Evolutionary conservation across 305 asterid genomes (phyloP).

Genomic region (Fraxinus dipetala): DNA sequence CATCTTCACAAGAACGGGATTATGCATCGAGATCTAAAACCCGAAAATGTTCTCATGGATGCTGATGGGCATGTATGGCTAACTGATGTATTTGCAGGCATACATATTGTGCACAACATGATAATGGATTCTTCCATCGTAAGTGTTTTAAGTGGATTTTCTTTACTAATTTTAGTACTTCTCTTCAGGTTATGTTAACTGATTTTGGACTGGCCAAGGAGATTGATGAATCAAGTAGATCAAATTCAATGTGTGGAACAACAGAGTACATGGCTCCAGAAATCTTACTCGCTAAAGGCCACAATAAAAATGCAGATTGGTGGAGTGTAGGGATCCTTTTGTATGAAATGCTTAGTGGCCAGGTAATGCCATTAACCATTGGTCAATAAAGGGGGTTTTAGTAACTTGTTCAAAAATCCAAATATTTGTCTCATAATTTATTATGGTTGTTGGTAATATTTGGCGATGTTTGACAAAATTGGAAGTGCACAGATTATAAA

Average conservation of each 20-base stretch:
- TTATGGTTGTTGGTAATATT: not conserved
- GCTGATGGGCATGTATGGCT: slow-evolving; percentile 81
- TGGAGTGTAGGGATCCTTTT: slow-evolving; percentile 89
- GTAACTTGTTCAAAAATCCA: not conserved
- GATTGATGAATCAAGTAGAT: slow-evolving; percentile 79
- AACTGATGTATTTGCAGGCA: slow-evolving; percentile 13
- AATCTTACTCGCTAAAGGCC: slow-evolving; percentile 73
- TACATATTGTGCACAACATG: slow-evolving; percentile 20
- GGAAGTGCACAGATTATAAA: not conserved
- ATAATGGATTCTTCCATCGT: slow-evolving; percentile 12
- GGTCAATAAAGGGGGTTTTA: not conserved
- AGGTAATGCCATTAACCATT: slow-evolving; percentile 43
- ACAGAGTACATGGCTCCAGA: slow-evolving; percentile 97
- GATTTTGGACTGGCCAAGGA: slow-evolving; percentile 95
- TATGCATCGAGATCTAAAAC: slow-evolving; percentile 92
- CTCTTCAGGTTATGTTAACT: slow-evolving; percentile 76
- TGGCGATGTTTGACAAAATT: not conserved
- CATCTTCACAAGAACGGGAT: slow-evolving; percentile 90
- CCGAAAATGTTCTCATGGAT: slow-evolving; percentile 95
- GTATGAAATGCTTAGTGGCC: slow-evolving; percentile 85
- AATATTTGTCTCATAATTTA: not conserved
- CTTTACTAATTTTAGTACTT: slow-evolving; percentile 20
- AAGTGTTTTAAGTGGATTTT: not conserved
- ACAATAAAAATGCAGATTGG: slow-evolving; percentile 87
- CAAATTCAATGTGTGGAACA: slow-evolving; percentile 89